Evolutionary conservation across 2,329 filamentous ascomycete genomes (phyloP).

Genomic region (Aaosphaeria arxii): DNA sequence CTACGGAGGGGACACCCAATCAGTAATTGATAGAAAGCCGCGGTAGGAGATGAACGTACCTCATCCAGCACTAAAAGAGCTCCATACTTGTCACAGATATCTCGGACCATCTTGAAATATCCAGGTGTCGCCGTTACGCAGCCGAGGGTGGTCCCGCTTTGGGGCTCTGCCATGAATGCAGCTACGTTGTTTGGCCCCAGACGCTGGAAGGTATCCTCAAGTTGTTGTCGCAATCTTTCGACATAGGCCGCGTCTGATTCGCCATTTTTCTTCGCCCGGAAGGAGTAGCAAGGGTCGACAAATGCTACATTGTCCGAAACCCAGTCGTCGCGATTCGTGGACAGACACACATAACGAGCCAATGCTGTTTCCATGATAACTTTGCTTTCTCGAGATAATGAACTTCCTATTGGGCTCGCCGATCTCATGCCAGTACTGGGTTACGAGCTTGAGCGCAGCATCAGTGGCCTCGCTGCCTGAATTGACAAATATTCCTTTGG

Average conservation of each 20-base stretch:
- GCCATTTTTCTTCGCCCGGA: constrained; percentile 51
- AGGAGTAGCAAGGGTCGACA: constrained; percentile 67
- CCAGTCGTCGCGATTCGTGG: constrained; percentile 58
- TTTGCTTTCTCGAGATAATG: constrained; percentile 63
- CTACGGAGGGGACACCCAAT: no score
- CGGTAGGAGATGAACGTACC: constrained; percentile 34
- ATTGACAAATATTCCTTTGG: not conserved
- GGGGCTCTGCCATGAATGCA: constrained; percentile 70
- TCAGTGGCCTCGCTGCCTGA: constrained; percentile 67
- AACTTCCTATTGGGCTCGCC: constrained; percentile 44
- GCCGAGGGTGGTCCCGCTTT: constrained; percentile 56
- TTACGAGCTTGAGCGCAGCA: constrained; percentile 63
- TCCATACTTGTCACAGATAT: constrained; percentile 67
- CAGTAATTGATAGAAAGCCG: no score
- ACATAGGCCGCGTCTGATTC: constrained; percentile 63
- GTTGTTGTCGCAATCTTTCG: constrained; percentile 57
- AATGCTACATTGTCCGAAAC: constrained; percentile 50
- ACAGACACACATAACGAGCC: constrained; percentile 60
- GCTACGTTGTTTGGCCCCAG: constrained; percentile 65
- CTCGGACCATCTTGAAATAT: constrained; percentile 67
- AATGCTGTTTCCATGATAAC: constrained; percentile 71
- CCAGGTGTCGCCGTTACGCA: constrained; percentile 40
- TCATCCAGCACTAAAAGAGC: constrained; percentile 78
- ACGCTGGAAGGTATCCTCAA: constrained; percentile 63
- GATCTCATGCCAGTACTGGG: constrained; percentile 57